Evolutionary conservation across 78 protist species (phyloP).

Genomic region (Mantamonas sphyraenae): DNA sequence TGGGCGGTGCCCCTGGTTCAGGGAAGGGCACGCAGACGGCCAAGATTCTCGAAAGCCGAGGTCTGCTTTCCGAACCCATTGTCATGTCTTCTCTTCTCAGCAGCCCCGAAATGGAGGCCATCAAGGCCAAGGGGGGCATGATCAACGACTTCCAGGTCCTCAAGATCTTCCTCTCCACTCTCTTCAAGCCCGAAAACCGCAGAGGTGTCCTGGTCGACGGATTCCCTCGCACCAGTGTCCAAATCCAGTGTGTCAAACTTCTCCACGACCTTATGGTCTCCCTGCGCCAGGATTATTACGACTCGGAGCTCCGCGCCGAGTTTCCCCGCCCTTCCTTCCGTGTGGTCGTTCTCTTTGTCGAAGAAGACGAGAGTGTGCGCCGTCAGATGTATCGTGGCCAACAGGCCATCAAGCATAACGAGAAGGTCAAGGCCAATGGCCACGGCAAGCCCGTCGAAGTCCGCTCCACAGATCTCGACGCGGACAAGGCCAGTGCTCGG

Average conservation of each 20-base stretch:
- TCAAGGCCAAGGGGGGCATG: constrained; percentile 40
- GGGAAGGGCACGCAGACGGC: background rate
- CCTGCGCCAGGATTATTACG: constrained; percentile 19
- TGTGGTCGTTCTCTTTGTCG: constrained; percentile 50
- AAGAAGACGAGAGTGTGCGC: constrained; percentile 44
- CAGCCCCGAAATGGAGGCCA: constrained; percentile 7
- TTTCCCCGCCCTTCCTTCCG: constrained; percentile 52
- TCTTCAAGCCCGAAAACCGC: constrained; percentile 31
- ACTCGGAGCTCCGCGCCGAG: constrained; percentile 27
- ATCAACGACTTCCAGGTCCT: constrained; percentile 45
- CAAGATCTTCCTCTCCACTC: constrained; percentile 21
- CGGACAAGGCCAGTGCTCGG: background rate
- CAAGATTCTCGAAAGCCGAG: background rate
- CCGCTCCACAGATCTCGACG: background rate
- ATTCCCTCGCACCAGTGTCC: constrained; percentile 59
- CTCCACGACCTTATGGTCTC: constrained; percentile 52
- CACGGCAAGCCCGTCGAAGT: background rate
- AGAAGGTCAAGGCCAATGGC: background rate
- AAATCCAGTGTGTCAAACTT: constrained; percentile 38
- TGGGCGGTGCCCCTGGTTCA: background rate
- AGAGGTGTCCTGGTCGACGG: constrained; percentile 63
- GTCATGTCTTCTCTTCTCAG: constrained; percentile 10
- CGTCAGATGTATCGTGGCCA: constrained; percentile 59
- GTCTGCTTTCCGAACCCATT: background rate
- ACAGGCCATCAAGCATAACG: constrained; percentile 27